Percentiles rank a stretch among this genome's conserved stretches.
phyloP scores from a whole-genome alignment of 352 stramenopile species.

The Poterioochromonas sp. region DNA sequence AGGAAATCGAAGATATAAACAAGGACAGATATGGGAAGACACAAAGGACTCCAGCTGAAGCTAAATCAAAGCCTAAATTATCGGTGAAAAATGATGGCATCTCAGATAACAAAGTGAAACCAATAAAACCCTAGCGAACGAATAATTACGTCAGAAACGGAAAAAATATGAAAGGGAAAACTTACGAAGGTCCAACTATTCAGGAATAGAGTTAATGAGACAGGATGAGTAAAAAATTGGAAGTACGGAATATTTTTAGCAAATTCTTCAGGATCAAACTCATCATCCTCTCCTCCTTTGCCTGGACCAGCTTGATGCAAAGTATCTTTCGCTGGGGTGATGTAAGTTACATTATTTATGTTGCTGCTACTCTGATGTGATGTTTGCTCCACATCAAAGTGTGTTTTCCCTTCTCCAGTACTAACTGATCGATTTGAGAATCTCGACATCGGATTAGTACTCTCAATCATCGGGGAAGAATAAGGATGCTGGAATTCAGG shows the following conservation, averaged over 20 bases:
- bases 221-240: conserved; percentile 4
- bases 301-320: too few species aligned
- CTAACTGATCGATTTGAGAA: not conserved
- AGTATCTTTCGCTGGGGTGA: too few species aligned
- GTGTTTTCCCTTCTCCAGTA: not conserved
- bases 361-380: too few species aligned
- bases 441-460: not conserved
- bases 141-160: not conserved
- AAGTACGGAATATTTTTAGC: not conserved
- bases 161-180: not conserved
- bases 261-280: not conserved
- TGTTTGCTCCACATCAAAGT: too few species aligned
- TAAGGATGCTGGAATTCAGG: too few species aligned
- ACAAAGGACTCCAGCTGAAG: not conserved
- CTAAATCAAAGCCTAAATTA: conserved; percentile 4
- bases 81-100: conserved; percentile 29
- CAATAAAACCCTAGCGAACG: not conserved
- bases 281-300: too few species aligned
- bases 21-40: conserved; percentile 8
- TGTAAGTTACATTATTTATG: too few species aligned
- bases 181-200: not conserved
- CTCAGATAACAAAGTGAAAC: conserved; percentile 18
- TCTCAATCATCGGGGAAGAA: not conserved
- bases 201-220: conserved; percentile 12
- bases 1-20: not conserved